Evolutionary conservation across 768 basidiomycete genomes (phyloP), one percentile per base, ranked within the genome.

Genomic region (Mycena alexandri): DNA sequence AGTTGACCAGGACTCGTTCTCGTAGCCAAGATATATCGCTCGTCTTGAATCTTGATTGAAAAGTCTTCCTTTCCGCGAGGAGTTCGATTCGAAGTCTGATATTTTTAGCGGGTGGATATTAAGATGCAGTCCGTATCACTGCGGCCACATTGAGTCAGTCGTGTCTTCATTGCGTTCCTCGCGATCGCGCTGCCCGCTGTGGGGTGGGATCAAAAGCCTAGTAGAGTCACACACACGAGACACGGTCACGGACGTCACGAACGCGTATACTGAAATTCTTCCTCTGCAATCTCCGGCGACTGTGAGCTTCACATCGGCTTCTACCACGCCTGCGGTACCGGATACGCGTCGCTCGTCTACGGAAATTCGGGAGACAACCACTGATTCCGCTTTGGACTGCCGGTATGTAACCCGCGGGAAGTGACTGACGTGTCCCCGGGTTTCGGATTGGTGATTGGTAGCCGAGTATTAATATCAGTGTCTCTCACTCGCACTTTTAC

Each of bases 271-370:
- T n/a, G n/a, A n/a, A n/a, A n/a, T n/a, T 36, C 12, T 41, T 41
- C 38, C 10, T 55, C 22, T 13, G 25, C 13, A 14, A 13, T 19
- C 42, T 44, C 25, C 19, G n/a, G n/a, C n/a, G n/a, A n/a, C n/a
- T n/a, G n/a, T n/a, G 12, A 16, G 17, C 24, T 25, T 0, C 38
- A 14, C 38, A 38, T 38, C 52, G 61, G 44, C 50, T 44, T 46
- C 36, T 42, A 63, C 62, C 54, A 48, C 22, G 6, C 4, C 13
- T 51, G 24, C 55, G 63, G 63, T 51, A 57, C 63, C 56, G 63
- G 63, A 46, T 47, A 47, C 44, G 52, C 44, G 44, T 44, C 42
- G 10, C 25, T 57, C 24, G 29, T 25, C 41, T 25, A n/a, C n/a
- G n/a, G n/a, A n/a, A n/a, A 16, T 13, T 19, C 56, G 43, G 22